These are phyloP conservation scores for Datura wrightii DNA, from an alignment of 257 asterid genomes.

Conservation along the genomic window DNA sequence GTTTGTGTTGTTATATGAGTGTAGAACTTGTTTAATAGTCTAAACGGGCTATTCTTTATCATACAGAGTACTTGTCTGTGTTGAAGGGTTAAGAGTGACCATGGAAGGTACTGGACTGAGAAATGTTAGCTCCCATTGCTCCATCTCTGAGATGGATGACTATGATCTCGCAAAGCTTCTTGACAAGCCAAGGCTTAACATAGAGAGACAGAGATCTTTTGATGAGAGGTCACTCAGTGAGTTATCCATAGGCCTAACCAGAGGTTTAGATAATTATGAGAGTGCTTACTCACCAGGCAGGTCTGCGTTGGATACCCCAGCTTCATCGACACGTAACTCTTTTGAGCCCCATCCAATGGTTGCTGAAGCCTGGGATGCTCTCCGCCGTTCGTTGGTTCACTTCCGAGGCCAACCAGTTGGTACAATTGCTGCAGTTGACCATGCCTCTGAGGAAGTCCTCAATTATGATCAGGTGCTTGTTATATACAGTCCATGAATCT, in stretches of 20 bases:
- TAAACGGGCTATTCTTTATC: constrained; percentile 36
- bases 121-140: constrained; percentile 65
- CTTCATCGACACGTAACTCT: constrained; percentile 64
- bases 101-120: constrained; percentile 54
- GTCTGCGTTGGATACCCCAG: constrained; percentile 61
- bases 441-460: constrained; percentile 81
- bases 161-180: constrained; percentile 66
- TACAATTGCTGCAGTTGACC: constrained; percentile 84
- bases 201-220: constrained; percentile 72
- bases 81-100: constrained; percentile 40
- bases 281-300: constrained; percentile 66
- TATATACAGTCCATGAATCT: background rate
- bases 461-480: constrained; percentile 78
- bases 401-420: constrained; percentile 86
- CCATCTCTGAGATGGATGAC: constrained; percentile 69
- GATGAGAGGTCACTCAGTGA: constrained; percentile 83
- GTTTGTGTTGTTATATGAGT: background rate
- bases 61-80: constrained; percentile 32
- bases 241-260: constrained; percentile 61
- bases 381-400: constrained; percentile 66
- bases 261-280: constrained; percentile 62
- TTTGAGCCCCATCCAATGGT: constrained; percentile 87
- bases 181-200: constrained; percentile 65
- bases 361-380: constrained; percentile 88
- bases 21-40: constrained; percentile 27